These are phyloP conservation scores for Russula griseocarnosa DNA, from an alignment of 768 basidiomycete species.

Conservation along the genomic window DNA sequence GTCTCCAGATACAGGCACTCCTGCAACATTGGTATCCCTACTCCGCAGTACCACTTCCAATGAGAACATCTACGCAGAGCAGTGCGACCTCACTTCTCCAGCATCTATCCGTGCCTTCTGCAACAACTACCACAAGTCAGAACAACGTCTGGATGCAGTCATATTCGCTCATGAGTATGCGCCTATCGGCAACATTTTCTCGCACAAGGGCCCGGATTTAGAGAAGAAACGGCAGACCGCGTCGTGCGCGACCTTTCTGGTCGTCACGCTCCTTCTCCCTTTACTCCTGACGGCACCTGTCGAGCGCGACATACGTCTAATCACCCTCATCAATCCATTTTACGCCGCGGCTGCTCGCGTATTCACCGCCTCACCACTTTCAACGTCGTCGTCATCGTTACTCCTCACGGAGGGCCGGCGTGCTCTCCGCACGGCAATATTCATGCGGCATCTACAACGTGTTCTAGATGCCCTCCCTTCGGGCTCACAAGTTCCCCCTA, in stretches of 20 bases:
- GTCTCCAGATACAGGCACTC: slow-evolving; percentile 49
- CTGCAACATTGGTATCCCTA: slow-evolving; percentile 60
- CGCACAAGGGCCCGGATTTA: slow-evolving; percentile 31
- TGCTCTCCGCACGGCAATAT: slow-evolving; percentile 56
- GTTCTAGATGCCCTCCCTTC: slow-evolving; percentile 77
- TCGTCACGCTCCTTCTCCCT: slow-evolving; percentile 76
- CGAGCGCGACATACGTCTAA: slow-evolving; percentile 88
- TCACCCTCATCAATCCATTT: slow-evolving; percentile 83
- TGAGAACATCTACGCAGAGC: slow-evolving; percentile 73
- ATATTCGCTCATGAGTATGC: slow-evolving; percentile 76
- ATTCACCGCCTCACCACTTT: slow-evolving; percentile 35
- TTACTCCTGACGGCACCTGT: slow-evolving; percentile 73
- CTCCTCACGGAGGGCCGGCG: slow-evolving; percentile 62
- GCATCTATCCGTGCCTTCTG: slow-evolving; percentile 67
- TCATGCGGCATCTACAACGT: slow-evolving; percentile 78
- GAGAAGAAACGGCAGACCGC: slow-evolving; percentile 43
- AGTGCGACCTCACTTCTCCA: slow-evolving; percentile 67
- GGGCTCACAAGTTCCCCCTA: slow-evolving; percentile 49
- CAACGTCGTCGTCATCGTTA: slow-evolving; percentile 29
- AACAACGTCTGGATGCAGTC: slow-evolving; percentile 70
- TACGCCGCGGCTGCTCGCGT: slow-evolving; percentile 72
- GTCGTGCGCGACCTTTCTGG: slow-evolving; percentile 70
- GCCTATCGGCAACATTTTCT: slow-evolving; percentile 52
- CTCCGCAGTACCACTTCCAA: slow-evolving; percentile 68
- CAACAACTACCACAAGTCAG: slow-evolving; percentile 57